These are phyloP conservation scores for Pugionium cornutum DNA, from an alignment of 345 rosid species.

Conservation along the genomic window DNA sequence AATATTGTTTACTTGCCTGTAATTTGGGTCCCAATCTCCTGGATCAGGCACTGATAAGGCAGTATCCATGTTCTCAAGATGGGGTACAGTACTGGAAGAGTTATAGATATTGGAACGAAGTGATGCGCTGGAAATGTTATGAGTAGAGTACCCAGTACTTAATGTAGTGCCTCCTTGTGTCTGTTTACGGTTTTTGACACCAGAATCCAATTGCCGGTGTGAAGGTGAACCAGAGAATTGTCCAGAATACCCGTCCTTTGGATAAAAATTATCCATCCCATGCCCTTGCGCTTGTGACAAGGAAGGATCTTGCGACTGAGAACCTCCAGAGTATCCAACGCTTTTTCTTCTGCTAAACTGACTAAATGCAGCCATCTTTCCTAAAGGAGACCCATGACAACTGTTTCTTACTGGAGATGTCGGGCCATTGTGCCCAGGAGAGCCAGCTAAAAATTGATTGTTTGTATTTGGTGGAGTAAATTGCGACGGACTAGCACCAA, in stretches of 20 bases:
- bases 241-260: constrained; percentile 59
- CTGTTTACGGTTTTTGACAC: constrained; percentile 55
- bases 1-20: constrained; percentile 58
- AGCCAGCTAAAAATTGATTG: constrained; percentile 52
- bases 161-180: constrained; percentile 58
- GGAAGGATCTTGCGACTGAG: constrained; percentile 67
- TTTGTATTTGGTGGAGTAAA: constrained; percentile 88
- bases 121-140: constrained; percentile 52
- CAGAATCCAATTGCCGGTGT: constrained; percentile 55
- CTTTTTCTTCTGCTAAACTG: constrained; percentile 81
- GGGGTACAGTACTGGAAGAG: constrained; percentile 46
- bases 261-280: constrained; percentile 52
- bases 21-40: constrained; percentile 99
- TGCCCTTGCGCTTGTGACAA: constrained; percentile 71
- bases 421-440: constrained; percentile 97
- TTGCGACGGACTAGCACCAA: constrained; percentile 96
- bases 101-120: constrained; percentile 46
- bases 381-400: constrained; percentile 90
- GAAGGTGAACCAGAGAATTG: constrained; percentile 51
- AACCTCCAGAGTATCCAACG: constrained; percentile 61
- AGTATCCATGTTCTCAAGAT: constrained; percentile 54
- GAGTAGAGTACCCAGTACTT: constrained; percentile 53
- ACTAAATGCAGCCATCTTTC: constrained; percentile 74
- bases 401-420: constrained; percentile 89
- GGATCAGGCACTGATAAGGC: constrained; percentile 77